Evolutionary conservation across 192 early-diverging fungal species (phyloP), one percentile per base, ranked within the genome.

Genomic region (Coemansia sp.): DNA sequence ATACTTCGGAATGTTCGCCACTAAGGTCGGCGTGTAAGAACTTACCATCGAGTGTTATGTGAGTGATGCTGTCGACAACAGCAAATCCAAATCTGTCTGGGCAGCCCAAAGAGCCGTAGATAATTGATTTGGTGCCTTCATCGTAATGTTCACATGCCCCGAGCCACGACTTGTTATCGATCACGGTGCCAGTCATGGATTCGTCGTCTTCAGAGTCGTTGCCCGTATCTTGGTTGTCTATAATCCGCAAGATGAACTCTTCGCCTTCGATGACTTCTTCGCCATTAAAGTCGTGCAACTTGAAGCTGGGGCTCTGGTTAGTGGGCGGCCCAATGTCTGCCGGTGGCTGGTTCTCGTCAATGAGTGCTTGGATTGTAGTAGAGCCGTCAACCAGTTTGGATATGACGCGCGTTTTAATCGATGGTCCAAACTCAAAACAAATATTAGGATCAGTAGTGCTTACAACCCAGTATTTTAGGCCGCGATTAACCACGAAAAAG

Each of bases 401-500:
- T 0, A 47, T 47, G 1, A 29, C 31, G 15, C 45, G n/a, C 14
- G 45, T 47, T 30, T 47, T 47, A 30, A 17, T 47, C n/a, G 45
- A 30, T 3, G 45, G 45, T 2, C 45, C 27, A 25, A 47, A 47
- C 8, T 25, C 45, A 13, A 30, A 47, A 29, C 27, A 30, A 6
- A 47, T 11, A 3, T 15, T 47, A 15, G 45, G 27, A 4, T 47
- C 15, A 13, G 15, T 31, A 3, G 45, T 47, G 45, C 31, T 29
- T 9, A 47, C 27, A 9, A 17, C 45, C 45, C 45, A 30, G 29
- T 47, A 47, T 5, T 47, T 13, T 29, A 30, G 27, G 27, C 45
- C 45, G 45, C 45, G 45, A 29, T 47, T 47, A 13, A 47, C 45
- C 13, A 47, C 45, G 31, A 31, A 47, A 26, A 31, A 47, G n/a